Conservation (phyloP, 148 eudicot species). For the Camellia lanceoleosa region DNA sequence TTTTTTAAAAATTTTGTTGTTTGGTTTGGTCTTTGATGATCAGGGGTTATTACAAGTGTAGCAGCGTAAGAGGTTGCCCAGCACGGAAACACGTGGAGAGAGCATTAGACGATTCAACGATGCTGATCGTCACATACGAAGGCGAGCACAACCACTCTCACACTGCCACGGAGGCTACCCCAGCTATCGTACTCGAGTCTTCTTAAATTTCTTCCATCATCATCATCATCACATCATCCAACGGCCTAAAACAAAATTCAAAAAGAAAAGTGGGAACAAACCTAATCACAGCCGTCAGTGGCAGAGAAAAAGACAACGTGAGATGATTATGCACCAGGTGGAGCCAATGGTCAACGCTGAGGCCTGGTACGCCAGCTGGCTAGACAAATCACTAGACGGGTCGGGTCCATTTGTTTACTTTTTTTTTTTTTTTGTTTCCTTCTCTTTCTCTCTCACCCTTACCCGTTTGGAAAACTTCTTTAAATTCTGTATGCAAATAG, state of each 20-base stretch:
- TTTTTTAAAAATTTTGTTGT: neutral
- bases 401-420: constrained; percentile 10
- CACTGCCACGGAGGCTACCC: constrained; percentile 45
- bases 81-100: constrained; percentile 90
- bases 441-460: neutral
- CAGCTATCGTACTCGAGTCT: constrained; percentile 66
- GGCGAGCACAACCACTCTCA: constrained; percentile 86
- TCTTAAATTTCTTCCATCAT: constrained; percentile 27
- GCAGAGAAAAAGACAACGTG: neutral
- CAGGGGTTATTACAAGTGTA: constrained; percentile 97
- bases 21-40: neutral
- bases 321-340: neutral
- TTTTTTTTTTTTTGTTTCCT: neutral
- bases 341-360: constrained; percentile 21
- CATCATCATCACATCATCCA: constrained; percentile 1
- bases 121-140: constrained; percentile 87
- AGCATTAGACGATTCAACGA: constrained; percentile 71
- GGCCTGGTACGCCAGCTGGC: constrained; percentile 2
- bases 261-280: neutral
- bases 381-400: neutral
- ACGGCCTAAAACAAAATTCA: neutral
- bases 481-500: neutral
- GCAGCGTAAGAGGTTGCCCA: constrained; percentile 87
- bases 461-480: neutral
- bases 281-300: neutral